Percentiles rank a stretch among this genome's conserved stretches.
Evolutionary conservation across 148 eudicot species (phyloP).

Genomic region (Rhododendron williamsianum): DNA sequence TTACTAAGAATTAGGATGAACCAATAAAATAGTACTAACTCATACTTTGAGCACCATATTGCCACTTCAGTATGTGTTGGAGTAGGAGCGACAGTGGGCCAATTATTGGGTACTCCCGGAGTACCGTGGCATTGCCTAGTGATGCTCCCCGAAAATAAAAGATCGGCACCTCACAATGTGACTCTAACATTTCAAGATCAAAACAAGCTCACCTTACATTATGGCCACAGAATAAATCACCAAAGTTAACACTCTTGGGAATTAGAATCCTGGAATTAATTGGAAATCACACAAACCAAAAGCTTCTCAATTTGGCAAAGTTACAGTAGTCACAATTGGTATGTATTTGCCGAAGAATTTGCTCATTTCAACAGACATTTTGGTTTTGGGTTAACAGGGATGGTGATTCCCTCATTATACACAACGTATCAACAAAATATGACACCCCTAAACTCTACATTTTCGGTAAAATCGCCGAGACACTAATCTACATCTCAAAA

Average conservation of each 20-base stretch:
- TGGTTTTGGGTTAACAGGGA: constrained; percentile 8
- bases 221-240: neutral
- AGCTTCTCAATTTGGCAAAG: neutral
- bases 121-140: neutral
- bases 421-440: neutral
- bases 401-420: constrained; percentile 12
- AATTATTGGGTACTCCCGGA: too few species aligned
- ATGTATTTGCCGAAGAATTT: neutral
- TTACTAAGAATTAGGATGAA: too few species aligned
- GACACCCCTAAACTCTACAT: constrained; percentile 3
- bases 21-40: too few species aligned
- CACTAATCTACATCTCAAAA: neutral
- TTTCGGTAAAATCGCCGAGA: neutral
- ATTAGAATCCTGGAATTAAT: neutral
- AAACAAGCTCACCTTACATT: neutral
- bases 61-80: too few species aligned
- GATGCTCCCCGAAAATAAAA: neutral
- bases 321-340: neutral
- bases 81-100: neutral
- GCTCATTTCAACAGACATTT: neutral
- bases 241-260: neutral
- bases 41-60: too few species aligned
- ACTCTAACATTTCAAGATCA: neutral
- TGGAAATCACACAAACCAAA: neutral
- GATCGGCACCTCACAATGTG: neutral